These are phyloP conservation scores for Eremochloa ophiuroides DNA, from an alignment of 176 grass and related monocot species.

Conservation along the genomic window DNA sequence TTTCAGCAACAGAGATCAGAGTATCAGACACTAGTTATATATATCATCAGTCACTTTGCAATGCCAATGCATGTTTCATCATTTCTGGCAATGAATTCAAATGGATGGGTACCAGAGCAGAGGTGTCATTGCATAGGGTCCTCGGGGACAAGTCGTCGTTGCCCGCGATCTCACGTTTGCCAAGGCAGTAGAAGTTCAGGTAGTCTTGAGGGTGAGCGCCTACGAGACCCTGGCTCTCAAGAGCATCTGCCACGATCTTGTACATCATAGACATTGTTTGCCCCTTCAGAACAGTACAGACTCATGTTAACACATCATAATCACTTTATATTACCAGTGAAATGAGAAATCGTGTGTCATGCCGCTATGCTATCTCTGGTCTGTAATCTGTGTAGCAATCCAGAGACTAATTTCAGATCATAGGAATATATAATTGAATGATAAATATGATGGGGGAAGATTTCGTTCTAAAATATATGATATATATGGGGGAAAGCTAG, in stretches of 20 bases:
- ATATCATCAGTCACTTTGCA: no score
- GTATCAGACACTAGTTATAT: not conserved
- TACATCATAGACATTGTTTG: slow-evolving; percentile 82
- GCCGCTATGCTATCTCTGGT: no score
- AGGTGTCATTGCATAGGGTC: slow-evolving; percentile 34
- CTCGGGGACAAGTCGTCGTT: not conserved
- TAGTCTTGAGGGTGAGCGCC: slow-evolving; percentile 59
- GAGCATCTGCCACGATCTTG: slow-evolving; percentile 49
- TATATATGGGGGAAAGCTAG: no score
- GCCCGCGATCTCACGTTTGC: slow-evolving; percentile 39
- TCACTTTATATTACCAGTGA: not conserved
- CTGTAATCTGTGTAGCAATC: no score
- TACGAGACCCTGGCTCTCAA: slow-evolving; percentile 35
- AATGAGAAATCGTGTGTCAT: not conserved
- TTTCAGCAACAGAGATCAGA: not conserved
- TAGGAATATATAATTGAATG: no score
- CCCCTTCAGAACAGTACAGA: slow-evolving; percentile 20
- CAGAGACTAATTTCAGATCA: no score
- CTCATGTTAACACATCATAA: not conserved
- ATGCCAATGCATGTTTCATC: no score
- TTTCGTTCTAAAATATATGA: no score
- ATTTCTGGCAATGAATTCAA: no score
- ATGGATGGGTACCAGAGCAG: slow-evolving; percentile 37
- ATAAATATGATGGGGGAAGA: not conserved
- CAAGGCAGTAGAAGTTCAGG: slow-evolving; percentile 75